Conservation (phyloP, 2,329 filamentous ascomycete species). For the Cladophialophora exuberans region DNA sequence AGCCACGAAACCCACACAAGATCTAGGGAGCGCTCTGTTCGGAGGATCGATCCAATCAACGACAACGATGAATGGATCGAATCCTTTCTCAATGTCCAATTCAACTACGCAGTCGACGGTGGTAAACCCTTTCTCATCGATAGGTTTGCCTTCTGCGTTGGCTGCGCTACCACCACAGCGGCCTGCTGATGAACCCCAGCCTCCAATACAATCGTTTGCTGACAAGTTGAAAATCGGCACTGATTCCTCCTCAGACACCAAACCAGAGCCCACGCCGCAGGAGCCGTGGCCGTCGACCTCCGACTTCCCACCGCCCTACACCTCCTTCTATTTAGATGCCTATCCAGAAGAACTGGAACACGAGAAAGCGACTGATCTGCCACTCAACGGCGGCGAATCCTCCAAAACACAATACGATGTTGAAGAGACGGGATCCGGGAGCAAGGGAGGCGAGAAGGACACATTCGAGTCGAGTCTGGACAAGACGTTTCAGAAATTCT, state of each 20-base stretch:
- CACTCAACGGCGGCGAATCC: conserved; percentile 45
- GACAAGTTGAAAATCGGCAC: conserved; percentile 63
- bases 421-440: conserved; percentile 41
- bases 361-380: neutral
- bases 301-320: conserved; percentile 71
- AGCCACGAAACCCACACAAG: conserved; percentile 35
- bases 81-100: conserved; percentile 55
- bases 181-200: conserved; percentile 42
- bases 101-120: conserved; percentile 39
- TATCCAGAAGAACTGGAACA: conserved; percentile 84
- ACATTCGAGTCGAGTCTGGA: conserved; percentile 77
- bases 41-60: conserved; percentile 50
- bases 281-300: conserved; percentile 76
- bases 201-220: conserved; percentile 75
- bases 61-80: conserved; percentile 46
- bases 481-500: conserved; percentile 77
- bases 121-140: conserved; percentile 66
- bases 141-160: conserved; percentile 44
- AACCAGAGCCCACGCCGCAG: conserved; percentile 31
- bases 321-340: conserved; percentile 80
- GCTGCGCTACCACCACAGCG: conserved; percentile 50
- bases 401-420: conserved; percentile 40
- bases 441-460: conserved; percentile 60
- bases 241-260: conserved; percentile 35
- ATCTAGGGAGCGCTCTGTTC: conserved; percentile 65